Evolutionary conservation across 2,329 filamentous ascomycete species (phyloP).

Genomic region (Bipolaris bicolor): DNA sequence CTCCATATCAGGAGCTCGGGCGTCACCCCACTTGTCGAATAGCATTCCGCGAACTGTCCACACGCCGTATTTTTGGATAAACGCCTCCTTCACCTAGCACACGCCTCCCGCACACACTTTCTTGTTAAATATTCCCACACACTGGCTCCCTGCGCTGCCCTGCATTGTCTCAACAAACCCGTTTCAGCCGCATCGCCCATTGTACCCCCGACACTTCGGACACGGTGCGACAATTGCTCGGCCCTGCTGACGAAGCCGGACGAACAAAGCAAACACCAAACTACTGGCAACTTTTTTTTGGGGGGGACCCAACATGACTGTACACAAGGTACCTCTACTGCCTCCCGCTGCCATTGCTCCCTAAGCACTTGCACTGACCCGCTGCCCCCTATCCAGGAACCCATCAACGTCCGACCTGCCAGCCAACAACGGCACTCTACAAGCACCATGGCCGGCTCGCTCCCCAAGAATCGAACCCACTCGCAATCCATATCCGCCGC

Average conservation of each 20-base stretch:
- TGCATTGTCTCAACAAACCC: slow-evolving; percentile 8
- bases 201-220: slow-evolving; percentile 23
- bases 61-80: slow-evolving; percentile 26
- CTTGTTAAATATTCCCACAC: slow-evolving; percentile 17
- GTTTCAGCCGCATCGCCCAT: slow-evolving; percentile 29
- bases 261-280: slow-evolving; percentile 22
- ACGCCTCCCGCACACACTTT: slow-evolving; percentile 19
- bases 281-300: slow-evolving; percentile 13
- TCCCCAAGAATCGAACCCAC: slow-evolving; percentile 74
- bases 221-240: slow-evolving; percentile 31
- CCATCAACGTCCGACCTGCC: slow-evolving; percentile 52
- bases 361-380: slow-evolving; percentile 41
- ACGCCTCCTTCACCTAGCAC: slow-evolving; percentile 17
- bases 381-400: slow-evolving; percentile 46
- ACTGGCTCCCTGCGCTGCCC: slow-evolving; percentile 20
- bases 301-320: slow-evolving; percentile 41
- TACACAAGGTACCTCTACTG: slow-evolving; percentile 44
- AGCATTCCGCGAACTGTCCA: slow-evolving; percentile 37
- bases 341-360: slow-evolving; percentile 6
- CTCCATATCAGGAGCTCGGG: slow-evolving; percentile 30
- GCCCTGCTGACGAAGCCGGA: slow-evolving; percentile 21
- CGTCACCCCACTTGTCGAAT: slow-evolving; percentile 28
- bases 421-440: slow-evolving; percentile 54
- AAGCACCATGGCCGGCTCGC: slow-evolving; percentile 62
- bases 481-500: slow-evolving; percentile 81